These are phyloP conservation scores for Pseudisothecium myosuroides DNA, from an alignment of 225 moss, liverwort and hornwort genomes.

Conservation along the genomic window DNA sequence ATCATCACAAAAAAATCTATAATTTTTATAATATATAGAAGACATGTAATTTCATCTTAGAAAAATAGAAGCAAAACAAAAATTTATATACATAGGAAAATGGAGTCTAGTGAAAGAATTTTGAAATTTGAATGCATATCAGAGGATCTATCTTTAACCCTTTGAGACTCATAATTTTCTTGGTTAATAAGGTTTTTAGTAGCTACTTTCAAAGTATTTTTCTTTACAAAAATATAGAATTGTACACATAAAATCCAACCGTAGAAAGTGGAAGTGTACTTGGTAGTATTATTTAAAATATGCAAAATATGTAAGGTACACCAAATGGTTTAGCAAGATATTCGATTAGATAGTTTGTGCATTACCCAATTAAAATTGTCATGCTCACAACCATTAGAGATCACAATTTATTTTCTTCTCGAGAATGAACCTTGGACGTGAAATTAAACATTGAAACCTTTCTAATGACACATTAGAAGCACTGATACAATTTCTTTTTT, in stretches of 20 bases:
- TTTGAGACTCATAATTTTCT: no score
- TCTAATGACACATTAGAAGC: background rate
- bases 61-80: background rate
- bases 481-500: background rate
- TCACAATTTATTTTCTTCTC: background rate
- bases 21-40: background rate
- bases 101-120: background rate
- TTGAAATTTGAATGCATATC: background rate
- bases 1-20: background rate
- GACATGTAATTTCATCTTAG: background rate
- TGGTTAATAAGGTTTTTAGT: background rate
- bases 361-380: no score
- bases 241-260: background rate
- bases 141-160: background rate
- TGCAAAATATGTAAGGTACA: background rate
- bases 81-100: no score
- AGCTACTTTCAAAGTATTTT: background rate
- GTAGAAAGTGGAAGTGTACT: background rate
- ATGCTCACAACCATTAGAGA: background rate
- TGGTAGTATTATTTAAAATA: background rate
- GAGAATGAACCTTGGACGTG: background rate
- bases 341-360: no score
- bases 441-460: background rate
- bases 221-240: background rate
- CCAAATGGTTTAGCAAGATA: background rate